Base-by-base conservation (phyloP, 805 yeast species). In the Saturnispora silvae region DNA sequence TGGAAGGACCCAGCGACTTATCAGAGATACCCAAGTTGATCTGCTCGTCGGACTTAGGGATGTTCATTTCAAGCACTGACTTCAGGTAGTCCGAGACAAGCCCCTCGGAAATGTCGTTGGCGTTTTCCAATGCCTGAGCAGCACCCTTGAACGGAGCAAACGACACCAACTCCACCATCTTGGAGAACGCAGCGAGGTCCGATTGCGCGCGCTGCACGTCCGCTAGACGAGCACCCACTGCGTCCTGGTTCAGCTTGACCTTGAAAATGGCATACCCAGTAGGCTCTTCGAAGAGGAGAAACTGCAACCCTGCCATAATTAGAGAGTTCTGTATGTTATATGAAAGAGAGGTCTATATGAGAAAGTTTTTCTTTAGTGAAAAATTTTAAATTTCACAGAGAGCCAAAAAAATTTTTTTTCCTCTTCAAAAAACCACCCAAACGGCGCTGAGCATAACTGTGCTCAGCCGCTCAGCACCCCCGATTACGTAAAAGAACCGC, bases 71-170 rank as follows among this genome's bases (percentile, higher is more conserved):
- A 50, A 92, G 66, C 40, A 92, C 72, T 28, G 94, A 75, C 61
- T 84, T 85, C 64, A 92, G 74, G 64, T 82, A 83, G 52, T 92
- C 97, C 42, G 87, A 81, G 40, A 89, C 95, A 51, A 87, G 72
- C 56, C 98, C 98, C 67, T 92, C 98, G 48, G 95, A 83, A 51
- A 92, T 81, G 59, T 92, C 97, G 59, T 92, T 92, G 50, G 97
- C 96, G 59, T 92, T 92, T 64, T 89, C 97, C 55, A 92, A 75
- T 43, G 98, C 98, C 64, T 92, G 97, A 37, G 98, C 97, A 44
- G 98, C 98, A 54, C 96, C 96, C 65, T 92, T 87, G 74, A 92
- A 92, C 35, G 98, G 98, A 43, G 96, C 95, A 65, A 92, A 92
- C 13, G 95, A 82, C 20, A 84, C 94, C 40, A 92, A 73, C 63